Conservation (phyloP, 2,329 filamentous ascomycete genomes). For the Fusarium acutatum region DNA sequence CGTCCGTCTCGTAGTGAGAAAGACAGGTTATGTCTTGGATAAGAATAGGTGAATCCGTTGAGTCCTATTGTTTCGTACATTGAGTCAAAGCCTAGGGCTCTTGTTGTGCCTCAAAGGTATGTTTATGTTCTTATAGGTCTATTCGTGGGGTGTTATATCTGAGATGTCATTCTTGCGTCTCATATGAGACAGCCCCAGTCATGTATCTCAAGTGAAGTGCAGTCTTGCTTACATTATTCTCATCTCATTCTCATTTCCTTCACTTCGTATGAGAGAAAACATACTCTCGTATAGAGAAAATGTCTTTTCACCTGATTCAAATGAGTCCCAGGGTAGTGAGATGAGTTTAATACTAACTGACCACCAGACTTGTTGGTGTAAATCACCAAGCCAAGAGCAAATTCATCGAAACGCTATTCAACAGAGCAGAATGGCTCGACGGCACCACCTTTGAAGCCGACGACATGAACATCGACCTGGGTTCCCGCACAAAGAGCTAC, state of each 20-base stretch:
- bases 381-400: not conserved
- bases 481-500: not conserved
- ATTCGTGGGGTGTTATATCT: not conserved
- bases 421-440: slow-evolving; percentile 3
- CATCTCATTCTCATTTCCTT: not conserved
- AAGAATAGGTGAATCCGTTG: slow-evolving; percentile 9
- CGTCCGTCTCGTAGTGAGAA: not conserved
- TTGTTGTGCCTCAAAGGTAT: not conserved
- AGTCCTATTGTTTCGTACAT: slow-evolving; percentile 18
- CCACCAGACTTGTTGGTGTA: not conserved
- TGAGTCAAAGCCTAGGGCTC: not conserved
- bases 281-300: no score
- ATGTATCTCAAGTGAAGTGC: not conserved
- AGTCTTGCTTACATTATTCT: no score
- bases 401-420: slow-evolving; percentile 17
- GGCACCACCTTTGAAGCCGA: not conserved
- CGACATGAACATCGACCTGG: not conserved
- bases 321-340: not conserved
- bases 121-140: not conserved
- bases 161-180: not conserved
- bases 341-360: not conserved
- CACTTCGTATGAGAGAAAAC: not conserved
- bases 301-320: no score
- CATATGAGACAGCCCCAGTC: no score
- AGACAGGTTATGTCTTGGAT: slow-evolving; percentile 13